Evolutionary conservation across 1,139 yeast species (phyloP).

Genomic region (Candida freyschussii): DNA sequence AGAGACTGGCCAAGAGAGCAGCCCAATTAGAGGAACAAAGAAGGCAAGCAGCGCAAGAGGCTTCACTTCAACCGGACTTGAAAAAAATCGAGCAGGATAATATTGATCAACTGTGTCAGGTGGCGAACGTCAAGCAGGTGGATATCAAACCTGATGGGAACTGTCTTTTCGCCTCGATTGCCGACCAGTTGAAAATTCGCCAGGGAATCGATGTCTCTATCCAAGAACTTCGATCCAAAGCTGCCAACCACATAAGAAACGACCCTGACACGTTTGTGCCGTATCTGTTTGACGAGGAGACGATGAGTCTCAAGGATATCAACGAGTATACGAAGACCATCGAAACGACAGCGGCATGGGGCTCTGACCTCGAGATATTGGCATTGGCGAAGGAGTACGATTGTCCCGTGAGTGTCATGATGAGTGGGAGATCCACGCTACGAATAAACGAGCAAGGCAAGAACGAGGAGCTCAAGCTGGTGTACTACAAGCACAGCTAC

Average conservation of each 20-base stretch:
- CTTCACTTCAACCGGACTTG: slow-evolving; percentile 59
- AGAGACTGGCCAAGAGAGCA: slow-evolving; percentile 70
- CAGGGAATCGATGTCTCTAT: slow-evolving; percentile 39
- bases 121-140: slow-evolving; percentile 45
- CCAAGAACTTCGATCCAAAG: slow-evolving; percentile 52
- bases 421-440: slow-evolving; percentile 68
- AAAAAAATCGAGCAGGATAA: slow-evolving; percentile 67
- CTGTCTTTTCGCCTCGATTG: slow-evolving; percentile 81
- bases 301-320: slow-evolving; percentile 56
- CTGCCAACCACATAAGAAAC: slow-evolving; percentile 61
- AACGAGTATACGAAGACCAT: slow-evolving; percentile 67
- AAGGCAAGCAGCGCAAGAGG: slow-evolving; percentile 69
- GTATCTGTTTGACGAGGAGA: slow-evolving; percentile 73
- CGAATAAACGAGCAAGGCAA: slow-evolving; percentile 50
- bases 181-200: slow-evolving; percentile 64
- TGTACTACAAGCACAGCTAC: slow-evolving; percentile 78
- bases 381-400: slow-evolving; percentile 68
- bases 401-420: slow-evolving; percentile 69
- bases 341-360: slow-evolving; percentile 84
- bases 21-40: slow-evolving; percentile 53
- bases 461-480: slow-evolving; percentile 57
- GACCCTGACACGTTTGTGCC: slow-evolving; percentile 74
- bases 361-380: slow-evolving; percentile 87
- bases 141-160: slow-evolving; percentile 92
- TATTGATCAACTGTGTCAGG: slow-evolving; percentile 47